Evolutionary conservation across 345 rosid species (phyloP), one percentile per base, ranked within the genome.

Genomic region (Geranium rotundifolium): DNA sequence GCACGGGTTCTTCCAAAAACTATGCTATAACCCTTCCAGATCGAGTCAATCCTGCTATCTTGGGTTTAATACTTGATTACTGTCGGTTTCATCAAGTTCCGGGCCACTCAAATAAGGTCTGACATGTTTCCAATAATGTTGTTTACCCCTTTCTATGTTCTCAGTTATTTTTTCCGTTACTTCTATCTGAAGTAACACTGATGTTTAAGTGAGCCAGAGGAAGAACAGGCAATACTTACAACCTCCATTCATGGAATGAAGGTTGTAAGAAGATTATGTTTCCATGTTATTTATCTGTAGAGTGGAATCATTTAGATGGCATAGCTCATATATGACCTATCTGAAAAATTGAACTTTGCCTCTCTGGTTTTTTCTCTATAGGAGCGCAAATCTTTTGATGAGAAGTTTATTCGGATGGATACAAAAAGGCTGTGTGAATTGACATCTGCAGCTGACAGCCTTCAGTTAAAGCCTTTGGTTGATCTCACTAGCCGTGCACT

Each of bases 391-490:
- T 71, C 75, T 64, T 91, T 78, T 75, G 95, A 91, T 68, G 95
- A 88, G 72, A 88, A 74, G 75, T 91, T 88, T 63, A 81, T 86
- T 69, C 81, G 96, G 55, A 86, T 91, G 96, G 90, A 85, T 71
- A 85, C 90, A 57, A 86, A 83, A 69, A 86, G 79, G 79, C 81
- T 91, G 7, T 86, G 96, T 72, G 98, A 89, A 76, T 72, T 91
- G 85, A 86, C 88, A 71, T 84, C 96, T 65, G 97, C 97, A 56
- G 96, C 96, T 50, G 95, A 84, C 71, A 86, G 95, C 81, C 91
- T 91, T 70, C 91, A 89, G 76, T 73, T 91, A 69, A 84, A 83
- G 75, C 95, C 90, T 68, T 70, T 91, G 82, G 95, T 88, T 75
- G 95, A 91, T 83, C 89, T 91, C 41, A 84, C 95, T 18, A 86